These are phyloP conservation scores for Waitea zeae DNA, from an alignment of 1,284 basidiomycete genomes.

Conservation along the genomic window DNA sequence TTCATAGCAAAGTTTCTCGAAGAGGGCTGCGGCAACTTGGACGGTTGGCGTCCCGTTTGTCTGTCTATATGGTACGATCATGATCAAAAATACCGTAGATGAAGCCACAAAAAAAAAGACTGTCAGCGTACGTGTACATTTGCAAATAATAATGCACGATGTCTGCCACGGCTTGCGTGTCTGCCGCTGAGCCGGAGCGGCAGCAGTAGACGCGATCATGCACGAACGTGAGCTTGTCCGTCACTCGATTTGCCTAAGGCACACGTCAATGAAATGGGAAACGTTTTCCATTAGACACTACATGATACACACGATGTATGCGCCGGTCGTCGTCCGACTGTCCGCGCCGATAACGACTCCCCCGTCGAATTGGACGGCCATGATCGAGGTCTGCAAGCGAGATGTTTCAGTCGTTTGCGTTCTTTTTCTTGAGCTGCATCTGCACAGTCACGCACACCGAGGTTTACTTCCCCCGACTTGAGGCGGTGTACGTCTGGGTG, in stretches of 20 bases:
- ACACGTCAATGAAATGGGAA: background rate
- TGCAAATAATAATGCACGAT: slow-evolving; percentile 80
- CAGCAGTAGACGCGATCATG: slow-evolving; percentile 99
- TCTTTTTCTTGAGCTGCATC: background rate
- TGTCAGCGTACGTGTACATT: slow-evolving; percentile 42
- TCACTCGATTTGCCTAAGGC: slow-evolving; percentile 85
- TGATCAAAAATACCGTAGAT: slow-evolving; percentile 1
- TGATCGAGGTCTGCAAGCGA: slow-evolving; percentile 99
- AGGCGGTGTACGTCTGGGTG: slow-evolving; percentile 49
- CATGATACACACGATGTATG: slow-evolving; percentile 60
- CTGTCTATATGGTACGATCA: slow-evolving; percentile 40
- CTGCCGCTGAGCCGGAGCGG: slow-evolving; percentile 94
- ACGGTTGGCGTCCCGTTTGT: slow-evolving; percentile 63
- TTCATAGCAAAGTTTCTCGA: slow-evolving; percentile 85
- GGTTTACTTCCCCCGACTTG: slow-evolving; percentile 87
- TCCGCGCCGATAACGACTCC: slow-evolving; percentile 97
- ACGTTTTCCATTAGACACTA: too few species aligned
- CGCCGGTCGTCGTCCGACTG: slow-evolving; percentile 90
- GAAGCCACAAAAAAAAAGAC: background rate
- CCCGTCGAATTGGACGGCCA: slow-evolving; percentile 94
- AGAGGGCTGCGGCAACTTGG: slow-evolving; percentile 66
- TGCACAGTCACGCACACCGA: slow-evolving; percentile 52
- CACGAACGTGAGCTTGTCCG: slow-evolving; percentile 94
- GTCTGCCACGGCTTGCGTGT: slow-evolving; percentile 96
- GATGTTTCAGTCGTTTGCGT: too few species aligned